Evolutionary conservation across 2,329 filamentous ascomycete genomes (phyloP).

Genomic region (Pseudogymnoascus sp.): DNA sequence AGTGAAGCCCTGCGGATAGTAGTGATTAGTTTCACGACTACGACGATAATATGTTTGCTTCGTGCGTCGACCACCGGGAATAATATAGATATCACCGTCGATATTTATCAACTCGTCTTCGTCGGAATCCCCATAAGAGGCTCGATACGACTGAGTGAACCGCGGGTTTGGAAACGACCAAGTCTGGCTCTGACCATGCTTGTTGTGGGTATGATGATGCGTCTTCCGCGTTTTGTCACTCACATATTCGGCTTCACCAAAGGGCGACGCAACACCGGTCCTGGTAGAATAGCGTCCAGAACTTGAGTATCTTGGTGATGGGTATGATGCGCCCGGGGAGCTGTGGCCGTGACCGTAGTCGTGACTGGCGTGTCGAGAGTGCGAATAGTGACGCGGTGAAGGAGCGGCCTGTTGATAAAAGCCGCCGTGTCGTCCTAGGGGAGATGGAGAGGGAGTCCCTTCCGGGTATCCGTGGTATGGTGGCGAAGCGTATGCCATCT

Average conservation of each 20-base stretch:
- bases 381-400: slow-evolving; percentile 21
- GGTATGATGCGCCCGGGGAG: slow-evolving; percentile 22
- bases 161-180: slow-evolving; percentile 17
- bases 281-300: slow-evolving; percentile 30
- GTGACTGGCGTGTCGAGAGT: slow-evolving; percentile 27
- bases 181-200: slow-evolving; percentile 13
- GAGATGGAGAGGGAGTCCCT: slow-evolving; percentile 28
- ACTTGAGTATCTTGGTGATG: slow-evolving; percentile 30
- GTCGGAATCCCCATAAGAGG: slow-evolving; percentile 31
- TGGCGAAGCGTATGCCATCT: slow-evolving; percentile 13
- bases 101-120: slow-evolving; percentile 26
- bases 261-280: slow-evolving; percentile 13
- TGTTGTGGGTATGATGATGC: slow-evolving; percentile 26
- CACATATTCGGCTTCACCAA: slow-evolving; percentile 29
- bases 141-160: slow-evolving; percentile 30
- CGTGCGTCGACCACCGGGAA: slow-evolving; percentile 23
- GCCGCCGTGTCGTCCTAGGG: slow-evolving; percentile 26
- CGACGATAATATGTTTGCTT: slow-evolving; percentile 28
- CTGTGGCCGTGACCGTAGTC: slow-evolving; percentile 25
- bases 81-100: slow-evolving; percentile 23
- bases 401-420: slow-evolving; percentile 22
- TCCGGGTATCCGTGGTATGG: slow-evolving; percentile 26
- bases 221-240: slow-evolving; percentile 26
- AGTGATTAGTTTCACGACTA: slow-evolving; percentile 31
- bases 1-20: slow-evolving; percentile 24